These are phyloP conservation scores for Striga hermonthica DNA, from an alignment of 305 asterid species.

Conservation along the genomic window DNA sequence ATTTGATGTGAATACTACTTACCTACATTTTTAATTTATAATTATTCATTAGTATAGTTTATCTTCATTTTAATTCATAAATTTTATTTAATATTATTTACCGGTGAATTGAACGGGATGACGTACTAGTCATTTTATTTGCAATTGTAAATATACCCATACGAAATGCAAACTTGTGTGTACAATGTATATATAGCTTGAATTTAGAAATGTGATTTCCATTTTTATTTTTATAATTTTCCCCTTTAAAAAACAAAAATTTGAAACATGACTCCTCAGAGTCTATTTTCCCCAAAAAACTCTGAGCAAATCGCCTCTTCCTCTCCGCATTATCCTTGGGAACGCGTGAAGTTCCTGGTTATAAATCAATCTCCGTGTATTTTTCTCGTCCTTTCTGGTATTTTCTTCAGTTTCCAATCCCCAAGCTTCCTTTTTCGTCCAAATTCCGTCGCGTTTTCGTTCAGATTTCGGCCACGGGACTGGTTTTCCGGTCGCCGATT, in stretches of 20 bases:
- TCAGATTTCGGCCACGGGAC: too few relatives aligned
- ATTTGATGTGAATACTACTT: too few relatives aligned
- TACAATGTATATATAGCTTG: conserved; percentile 29
- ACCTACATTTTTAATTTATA: too few relatives aligned
- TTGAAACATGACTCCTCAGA: conserved; percentile 30
- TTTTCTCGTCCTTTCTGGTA: not conserved
- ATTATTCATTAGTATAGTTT: too few relatives aligned
- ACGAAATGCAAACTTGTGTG: not conserved
- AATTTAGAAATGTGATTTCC: conserved; percentile 26
- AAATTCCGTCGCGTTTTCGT: too few relatives aligned
- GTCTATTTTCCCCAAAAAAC: conserved; percentile 32
- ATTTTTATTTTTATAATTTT: not conserved
- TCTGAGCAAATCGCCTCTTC: conserved; percentile 27
- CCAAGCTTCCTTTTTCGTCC: too few relatives aligned
- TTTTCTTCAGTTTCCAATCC: not conserved
- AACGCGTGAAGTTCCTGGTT: conserved; percentile 11
- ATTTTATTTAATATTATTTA: too few relatives aligned
- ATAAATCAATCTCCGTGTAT: conserved; percentile 7
- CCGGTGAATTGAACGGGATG: too few relatives aligned
- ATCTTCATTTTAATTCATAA: too few relatives aligned
- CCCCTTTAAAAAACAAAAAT: not conserved
- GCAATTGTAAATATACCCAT: not conserved
- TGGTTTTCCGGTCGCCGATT: too few relatives aligned
- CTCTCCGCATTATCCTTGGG: conserved; percentile 26
- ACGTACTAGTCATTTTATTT: too few relatives aligned